A percentile compares a stretch with the other conserved stretches of the same genome.
These are phyloP conservation scores for Leishmania braziliensis DNA, from an alignment of 208 protist genomes.

Conservation along the genomic window DNA sequence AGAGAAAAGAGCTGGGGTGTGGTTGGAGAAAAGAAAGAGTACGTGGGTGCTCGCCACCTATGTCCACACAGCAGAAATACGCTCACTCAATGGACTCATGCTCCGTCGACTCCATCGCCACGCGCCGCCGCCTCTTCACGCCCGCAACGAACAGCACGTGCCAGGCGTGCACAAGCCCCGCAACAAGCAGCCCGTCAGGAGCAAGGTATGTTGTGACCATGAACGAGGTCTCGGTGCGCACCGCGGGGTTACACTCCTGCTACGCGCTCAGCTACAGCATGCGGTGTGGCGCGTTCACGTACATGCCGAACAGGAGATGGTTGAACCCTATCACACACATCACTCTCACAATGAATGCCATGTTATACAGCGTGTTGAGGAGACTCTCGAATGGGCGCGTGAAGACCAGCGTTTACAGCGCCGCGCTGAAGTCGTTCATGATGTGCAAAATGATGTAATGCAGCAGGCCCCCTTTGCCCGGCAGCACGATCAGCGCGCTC, in stretches of 20 bases:
- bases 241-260: conserved; percentile 35
- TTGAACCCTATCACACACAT: conserved; percentile 61
- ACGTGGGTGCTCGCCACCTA: not conserved
- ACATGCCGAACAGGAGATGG: conserved; percentile 56
- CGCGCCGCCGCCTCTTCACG: conserved; percentile 1
- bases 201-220: conserved; percentile 47
- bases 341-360: conserved; percentile 43
- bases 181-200: conserved; percentile 37
- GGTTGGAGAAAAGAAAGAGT: conserved; percentile 10
- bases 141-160: conserved; percentile 47
- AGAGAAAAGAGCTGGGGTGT: not conserved
- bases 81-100: conserved; percentile 1
- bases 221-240: conserved; percentile 49
- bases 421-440: conserved; percentile 48
- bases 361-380: conserved; percentile 56
- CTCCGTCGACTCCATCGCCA: not conserved
- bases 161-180: conserved; percentile 42
- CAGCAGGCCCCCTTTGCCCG: conserved; percentile 25
- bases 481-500: conserved; percentile 35
- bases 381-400: conserved; percentile 48
- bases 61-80: not conserved
- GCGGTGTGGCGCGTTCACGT: conserved; percentile 46
- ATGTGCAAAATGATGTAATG: conserved; percentile 60
- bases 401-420: conserved; percentile 52
- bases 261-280: conserved; percentile 26